Base-by-base conservation (phyloP, 345 rosid species). In the Populus nigra region DNA sequence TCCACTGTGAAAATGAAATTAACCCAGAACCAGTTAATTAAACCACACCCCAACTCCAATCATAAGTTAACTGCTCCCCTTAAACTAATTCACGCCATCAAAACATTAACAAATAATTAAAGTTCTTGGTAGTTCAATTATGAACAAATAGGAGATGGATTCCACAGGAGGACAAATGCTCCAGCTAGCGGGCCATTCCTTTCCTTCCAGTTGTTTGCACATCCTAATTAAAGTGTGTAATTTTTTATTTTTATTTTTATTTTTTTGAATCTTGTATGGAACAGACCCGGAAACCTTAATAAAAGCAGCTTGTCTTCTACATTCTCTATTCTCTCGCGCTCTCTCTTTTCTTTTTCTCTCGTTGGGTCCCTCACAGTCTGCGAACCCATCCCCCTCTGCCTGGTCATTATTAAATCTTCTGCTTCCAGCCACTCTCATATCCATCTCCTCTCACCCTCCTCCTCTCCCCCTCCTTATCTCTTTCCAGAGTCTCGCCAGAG, bases 271-370 rank as follows among this genome's bases (percentile, higher is more conserved):
- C 38, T 22, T 75, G 62, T 57, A 23, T 23, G 29, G 62, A 59
- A 59, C 63, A 59, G 25, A 33, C 89, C 87, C 76, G 39, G 85
- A 83, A 88, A 85, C 91, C 94, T 90, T 88, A 86, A 88, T 85
- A 90, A 90, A 88, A 31, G 87, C 81, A 76, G 69, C 81, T 78
- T 85, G 86, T 90, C 86, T 84, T 74, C 88, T 35, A 83, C 90
- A 84, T 86, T 85, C 87, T 82, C 74, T 18, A 76, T 78, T 43
- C 33, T 35, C 39, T 15, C 35, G 0, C 72, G 2, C 69, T 17
- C 61, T 17, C 61, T 9, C 36, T n/a, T 9, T 16, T 55, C 45
- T 33, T n/a, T 22, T 36, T 47, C 62, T 8, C 25, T 27, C 5
- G 57, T 27, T 65, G 83, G 75, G 83, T 63, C 76, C 80, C 80